Percentiles rank a stretch among this genome's conserved stretches.
Conservation (phyloP, 768 basidiomycete genomes). For the Boletus eberwhitei region DNA sequence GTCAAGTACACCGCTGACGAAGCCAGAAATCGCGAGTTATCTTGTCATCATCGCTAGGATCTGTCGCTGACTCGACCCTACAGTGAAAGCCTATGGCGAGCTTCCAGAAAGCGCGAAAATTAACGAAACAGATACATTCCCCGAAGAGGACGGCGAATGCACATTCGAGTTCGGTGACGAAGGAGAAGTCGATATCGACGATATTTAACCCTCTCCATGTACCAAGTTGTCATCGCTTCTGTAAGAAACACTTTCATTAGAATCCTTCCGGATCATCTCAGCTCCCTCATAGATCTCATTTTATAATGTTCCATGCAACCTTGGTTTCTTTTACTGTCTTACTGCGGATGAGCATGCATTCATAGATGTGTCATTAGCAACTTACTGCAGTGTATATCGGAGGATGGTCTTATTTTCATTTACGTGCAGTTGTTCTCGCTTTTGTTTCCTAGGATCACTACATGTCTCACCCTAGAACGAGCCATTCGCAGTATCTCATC, state of each 20-base stretch:
- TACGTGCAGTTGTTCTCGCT: slow-evolving; percentile 3
- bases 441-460: neutral
- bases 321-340: slow-evolving; percentile 7
- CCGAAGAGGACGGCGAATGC: slow-evolving; percentile 87
- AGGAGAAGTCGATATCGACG: slow-evolving; percentile 86
- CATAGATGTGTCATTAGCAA: slow-evolving; percentile 27
- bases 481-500: slow-evolving; percentile 16
- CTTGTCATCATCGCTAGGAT: neutral
- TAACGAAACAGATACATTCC: slow-evolving; percentile 93
- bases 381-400: slow-evolving; percentile 14
- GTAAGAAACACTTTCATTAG: slow-evolving; percentile 10
- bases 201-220: slow-evolving; percentile 53
- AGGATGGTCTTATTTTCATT: slow-evolving; percentile 11
- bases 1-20: slow-evolving; percentile 99
- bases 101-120: slow-evolving; percentile 95
- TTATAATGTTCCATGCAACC: slow-evolving; percentile 9
- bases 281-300: slow-evolving; percentile 7
- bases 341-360: slow-evolving; percentile 12
- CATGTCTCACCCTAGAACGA: neutral
- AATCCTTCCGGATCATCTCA: slow-evolving; percentile 1
- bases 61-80: slow-evolving; percentile 5
- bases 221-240: slow-evolving; percentile 4
- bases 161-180: slow-evolving; percentile 90
- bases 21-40: slow-evolving; percentile 67
- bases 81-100: slow-evolving; percentile 97